Base-by-base conservation (phyloP, 179 eudicot genomes). In the Drosera spatulata region DNA sequence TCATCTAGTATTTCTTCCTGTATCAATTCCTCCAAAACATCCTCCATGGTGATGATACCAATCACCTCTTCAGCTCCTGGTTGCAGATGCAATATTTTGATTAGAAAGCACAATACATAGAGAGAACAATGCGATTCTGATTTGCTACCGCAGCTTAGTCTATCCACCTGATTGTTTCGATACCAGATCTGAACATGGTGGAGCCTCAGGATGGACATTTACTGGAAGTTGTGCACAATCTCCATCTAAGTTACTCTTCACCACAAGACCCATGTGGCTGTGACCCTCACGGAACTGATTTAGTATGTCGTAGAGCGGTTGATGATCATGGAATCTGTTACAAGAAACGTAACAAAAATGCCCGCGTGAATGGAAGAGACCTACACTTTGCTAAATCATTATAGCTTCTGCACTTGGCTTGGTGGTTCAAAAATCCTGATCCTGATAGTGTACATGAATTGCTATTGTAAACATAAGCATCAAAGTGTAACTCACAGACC, bases 21-120 rank as follows among this genome's bases (percentile, higher is more conserved):
- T 12, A 87, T 63, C 12, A 87, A 68, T 57, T 87, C 80, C 71
- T 87, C 87, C 64, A 85, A 64, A 12, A 87, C 93, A 69, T 87
- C 93, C 67, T 87, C 96, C 96, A 88, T 85, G 14, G 96, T 85
- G 51, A 88, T 88, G 55, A 88, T 76, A 49, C 96, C 93, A 37
- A 85, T 68, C 49, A 73, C 74, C 71, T 80, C 85, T 75, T 88
- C 93, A 64, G 72, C 33, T 22, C 33, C 33, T 22, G 33, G 33
- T 22, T 22, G 33, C 1, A 22, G 33, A 22, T 22, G 33, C 33
- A 22, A 22, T 22, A 0, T 22, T 22, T 22, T 22, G 33, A 22
- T 22, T 1, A 22, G 33, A 22, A 22, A 22, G 33, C 33, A 22
- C 33, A 22, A 22, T 22, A 22, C 33, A 22, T 22, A 22, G 33